Evolutionary conservation across 352 stramenopile species (phyloP).

Genomic region (Globisporangium nodosum): DNA sequence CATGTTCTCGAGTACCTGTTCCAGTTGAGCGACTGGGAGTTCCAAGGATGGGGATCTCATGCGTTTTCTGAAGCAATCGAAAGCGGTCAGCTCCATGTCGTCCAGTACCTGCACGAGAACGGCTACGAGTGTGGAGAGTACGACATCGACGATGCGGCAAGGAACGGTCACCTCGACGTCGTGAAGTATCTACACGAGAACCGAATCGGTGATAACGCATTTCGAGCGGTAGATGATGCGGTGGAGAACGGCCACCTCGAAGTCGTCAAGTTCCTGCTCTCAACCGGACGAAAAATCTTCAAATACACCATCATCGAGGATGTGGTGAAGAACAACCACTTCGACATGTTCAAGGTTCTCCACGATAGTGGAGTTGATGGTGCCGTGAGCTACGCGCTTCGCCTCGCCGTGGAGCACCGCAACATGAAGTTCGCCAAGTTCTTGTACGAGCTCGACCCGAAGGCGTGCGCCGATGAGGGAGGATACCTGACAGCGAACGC

Average conservation of each 20-base stretch:
- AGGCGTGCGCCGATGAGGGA: too few relatives aligned
- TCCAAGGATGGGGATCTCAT: constrained; percentile 10
- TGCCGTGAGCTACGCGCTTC: too few relatives aligned
- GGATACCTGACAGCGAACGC: background rate
- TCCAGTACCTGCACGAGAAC: background rate
- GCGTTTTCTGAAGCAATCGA: too few relatives aligned
- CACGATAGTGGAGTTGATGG: too few relatives aligned
- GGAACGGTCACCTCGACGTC: background rate
- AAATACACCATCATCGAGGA: background rate
- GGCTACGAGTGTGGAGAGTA: background rate
- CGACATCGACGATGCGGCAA: background rate
- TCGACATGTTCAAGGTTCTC: too few relatives aligned
- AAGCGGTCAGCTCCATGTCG: too few relatives aligned
- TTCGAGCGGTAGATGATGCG: background rate
- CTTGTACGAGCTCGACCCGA: background rate
- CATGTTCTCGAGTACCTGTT: constrained; percentile 30
- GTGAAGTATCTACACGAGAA: background rate
- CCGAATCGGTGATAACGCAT: too few relatives aligned
- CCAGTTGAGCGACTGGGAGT: background rate
- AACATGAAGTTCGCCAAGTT: background rate
- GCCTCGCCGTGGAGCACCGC: too few relatives aligned
- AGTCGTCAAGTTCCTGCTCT: background rate
- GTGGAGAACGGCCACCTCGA: background rate
- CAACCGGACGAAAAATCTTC: background rate
- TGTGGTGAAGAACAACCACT: background rate